A percentile compares a stretch with the other conserved stretches of the same genome.
Evolutionary conservation across 441 rosid genomes (phyloP).

Genomic region (Sinapis alba): DNA sequence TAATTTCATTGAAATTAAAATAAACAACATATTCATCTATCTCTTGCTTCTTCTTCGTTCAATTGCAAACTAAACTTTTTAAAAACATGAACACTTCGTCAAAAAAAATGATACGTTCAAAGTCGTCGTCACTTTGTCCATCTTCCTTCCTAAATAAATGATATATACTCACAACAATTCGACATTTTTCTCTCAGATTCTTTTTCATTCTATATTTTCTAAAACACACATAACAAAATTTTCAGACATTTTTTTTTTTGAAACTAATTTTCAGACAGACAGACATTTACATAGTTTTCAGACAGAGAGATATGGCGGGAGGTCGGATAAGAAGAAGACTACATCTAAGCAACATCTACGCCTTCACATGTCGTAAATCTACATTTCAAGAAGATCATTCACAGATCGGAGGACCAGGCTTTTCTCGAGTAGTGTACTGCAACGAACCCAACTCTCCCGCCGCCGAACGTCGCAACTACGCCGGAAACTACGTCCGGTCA

Average conservation of each 20-base stretch:
- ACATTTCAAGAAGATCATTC: slow-evolving; percentile 77
- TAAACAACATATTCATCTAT: neutral
- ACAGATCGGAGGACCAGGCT: slow-evolving; percentile 91
- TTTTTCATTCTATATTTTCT: neutral
- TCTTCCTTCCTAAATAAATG: slow-evolving; percentile 20
- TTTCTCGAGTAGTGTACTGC: slow-evolving; percentile 81
- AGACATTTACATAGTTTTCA: no score
- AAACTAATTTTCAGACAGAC: no score
- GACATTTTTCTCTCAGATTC: neutral
- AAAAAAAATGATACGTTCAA: slow-evolving; percentile 15
- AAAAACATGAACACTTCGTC: neutral
- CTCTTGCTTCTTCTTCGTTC: neutral
- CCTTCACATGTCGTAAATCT: slow-evolving; percentile 69
- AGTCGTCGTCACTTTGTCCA: slow-evolving; percentile 41
- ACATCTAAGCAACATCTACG: slow-evolving; percentile 68
- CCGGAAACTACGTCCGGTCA: slow-evolving; percentile 70
- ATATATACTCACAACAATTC: slow-evolving; percentile 8
- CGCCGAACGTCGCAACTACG: slow-evolving; percentile 54
- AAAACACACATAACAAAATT: neutral
- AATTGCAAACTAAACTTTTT: no score
- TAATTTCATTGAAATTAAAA: neutral
- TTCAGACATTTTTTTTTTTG: neutral
- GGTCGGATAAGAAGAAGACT: slow-evolving; percentile 58
- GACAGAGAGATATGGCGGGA: slow-evolving; percentile 29
- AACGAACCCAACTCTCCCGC: slow-evolving; percentile 76